phyloP scores from a whole-genome alignment of 2,329 filamentous ascomycete species.

The Aspergillus japonicus region DNA sequence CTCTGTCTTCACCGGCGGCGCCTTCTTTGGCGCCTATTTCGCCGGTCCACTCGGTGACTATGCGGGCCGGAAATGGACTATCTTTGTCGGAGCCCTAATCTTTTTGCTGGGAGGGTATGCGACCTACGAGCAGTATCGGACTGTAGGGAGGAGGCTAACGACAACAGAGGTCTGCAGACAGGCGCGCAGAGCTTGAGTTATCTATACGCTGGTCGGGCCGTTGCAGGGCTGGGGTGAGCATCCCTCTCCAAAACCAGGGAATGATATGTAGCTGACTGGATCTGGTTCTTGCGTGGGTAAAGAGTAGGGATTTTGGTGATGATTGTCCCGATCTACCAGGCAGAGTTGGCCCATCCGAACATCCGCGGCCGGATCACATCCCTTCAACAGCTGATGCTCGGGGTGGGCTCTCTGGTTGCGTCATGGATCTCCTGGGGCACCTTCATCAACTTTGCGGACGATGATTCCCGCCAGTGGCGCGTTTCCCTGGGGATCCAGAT shows the following conservation, averaged over 20 bases:
- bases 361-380: not conserved
- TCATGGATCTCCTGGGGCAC: not conserved
- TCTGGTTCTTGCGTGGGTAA: too few relatives aligned
- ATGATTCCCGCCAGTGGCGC: not conserved
- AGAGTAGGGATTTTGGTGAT: not conserved
- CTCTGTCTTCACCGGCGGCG: not conserved
- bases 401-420: not conserved
- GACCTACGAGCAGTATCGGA: too few relatives aligned
- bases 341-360: not conserved
- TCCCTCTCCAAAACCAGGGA: too few relatives aligned
- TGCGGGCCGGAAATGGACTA: not conserved
- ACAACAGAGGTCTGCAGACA: not conserved
- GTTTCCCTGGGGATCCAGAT: not conserved
- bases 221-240: not conserved
- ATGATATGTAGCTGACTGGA: too few relatives aligned
- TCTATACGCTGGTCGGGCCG: not conserved
- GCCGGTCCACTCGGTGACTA: not conserved
- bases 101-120: not conserved
- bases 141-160: too few relatives aligned
- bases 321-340: not conserved
- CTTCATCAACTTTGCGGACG: not conserved
- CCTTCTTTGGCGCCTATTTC: not conserved
- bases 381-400: constrained; percentile 1
- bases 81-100: not conserved
- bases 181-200: not conserved